Evolutionary conservation across 2,329 filamentous ascomycete species (phyloP), one percentile per base, ranked within the genome.

Genomic region (Trichothecium sympodiale): DNA sequence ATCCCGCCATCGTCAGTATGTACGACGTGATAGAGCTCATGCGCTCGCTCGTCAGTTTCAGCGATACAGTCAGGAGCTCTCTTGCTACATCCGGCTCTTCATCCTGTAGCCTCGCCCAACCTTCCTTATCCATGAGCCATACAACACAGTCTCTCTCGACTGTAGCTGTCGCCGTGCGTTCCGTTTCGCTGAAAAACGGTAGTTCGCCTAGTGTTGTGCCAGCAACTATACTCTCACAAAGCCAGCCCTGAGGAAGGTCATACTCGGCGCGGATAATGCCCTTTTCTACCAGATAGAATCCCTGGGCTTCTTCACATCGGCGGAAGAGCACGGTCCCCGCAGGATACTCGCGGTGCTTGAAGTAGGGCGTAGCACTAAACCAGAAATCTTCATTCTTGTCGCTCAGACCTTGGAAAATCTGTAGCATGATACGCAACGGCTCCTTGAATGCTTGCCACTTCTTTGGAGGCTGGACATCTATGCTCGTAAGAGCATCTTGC

Each of bases 181-280:
- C 69, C 2, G 89, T 96, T 50, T 93, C 84, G 3, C 81, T 86
- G 61, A 98, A 98, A 63, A 98, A 98, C 0, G 91, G 91, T 36
- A 98, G 60, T 61, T 98, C 91, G 26, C 91, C 91, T 48, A 89
- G 96, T 0, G 91, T 95, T 2, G 91, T 91, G 13, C 91, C 91
- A 0, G 88, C 84, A 1, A 95, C 81, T 37, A 96, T 95, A 50
- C 85, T 84, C 57, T 98, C 91, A 41, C 83, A 85, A 46, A 93
- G 83, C 47, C 72, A 74, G 1, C 91, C 91, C 53, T 96, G 91
- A 1, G 91, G 87, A 23, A 94, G 70, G 42, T 89, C 74, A 54
- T 98, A 96, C 49, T 95, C 88, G 3, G 83, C 86, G 13, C 88
- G 77, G 23, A 98, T 67, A 46, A 96, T 87, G 26, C 91, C 91